These are phyloP conservation scores for Tulasnella sp. DNA, from an alignment of 768 basidiomycete species.

Conservation along the genomic window DNA sequence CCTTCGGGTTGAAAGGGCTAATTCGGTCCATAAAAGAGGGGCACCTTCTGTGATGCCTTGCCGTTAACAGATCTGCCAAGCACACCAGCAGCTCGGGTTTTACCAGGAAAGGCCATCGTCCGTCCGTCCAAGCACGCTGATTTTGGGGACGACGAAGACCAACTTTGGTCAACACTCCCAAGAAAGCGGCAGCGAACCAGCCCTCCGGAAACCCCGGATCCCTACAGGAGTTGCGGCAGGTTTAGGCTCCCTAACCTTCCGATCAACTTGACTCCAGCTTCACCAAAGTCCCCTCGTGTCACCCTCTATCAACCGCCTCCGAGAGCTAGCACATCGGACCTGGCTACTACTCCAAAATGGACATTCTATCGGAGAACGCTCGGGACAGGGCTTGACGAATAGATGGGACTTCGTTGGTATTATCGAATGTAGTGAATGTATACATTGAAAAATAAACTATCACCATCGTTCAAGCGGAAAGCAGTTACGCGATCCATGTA, in stretches of 20 bases:
- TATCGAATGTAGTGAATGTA: not conserved
- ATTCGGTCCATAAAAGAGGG: not conserved
- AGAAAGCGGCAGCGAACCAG: not conserved
- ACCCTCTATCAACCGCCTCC: conserved; percentile 8
- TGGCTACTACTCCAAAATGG: not conserved
- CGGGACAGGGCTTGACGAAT: not conserved
- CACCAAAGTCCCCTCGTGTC: not conserved
- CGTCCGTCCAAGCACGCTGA: conserved; percentile 14
- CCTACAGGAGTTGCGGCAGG: not conserved
- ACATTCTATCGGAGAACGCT: not conserved
- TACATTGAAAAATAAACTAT: not conserved
- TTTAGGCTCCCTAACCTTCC: not conserved
- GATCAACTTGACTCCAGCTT: not conserved
- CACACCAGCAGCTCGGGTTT: not conserved
- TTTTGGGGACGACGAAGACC: not conserved
- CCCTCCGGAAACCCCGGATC: not conserved
- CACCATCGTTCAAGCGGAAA: not conserved
- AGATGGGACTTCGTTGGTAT: not conserved
- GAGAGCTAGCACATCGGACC: not conserved
- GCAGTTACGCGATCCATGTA: not conserved
- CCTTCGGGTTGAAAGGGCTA: not conserved
- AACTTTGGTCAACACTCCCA: conserved; percentile 18
- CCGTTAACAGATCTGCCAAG: not conserved
- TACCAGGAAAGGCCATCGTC: not conserved
- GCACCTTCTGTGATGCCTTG: not conserved